A percentile compares a stretch with the other conserved stretches of the same genome.
phyloP scores from a whole-genome alignment of 345 rosid genomes.

The Arabidopsis suecica region DNA sequence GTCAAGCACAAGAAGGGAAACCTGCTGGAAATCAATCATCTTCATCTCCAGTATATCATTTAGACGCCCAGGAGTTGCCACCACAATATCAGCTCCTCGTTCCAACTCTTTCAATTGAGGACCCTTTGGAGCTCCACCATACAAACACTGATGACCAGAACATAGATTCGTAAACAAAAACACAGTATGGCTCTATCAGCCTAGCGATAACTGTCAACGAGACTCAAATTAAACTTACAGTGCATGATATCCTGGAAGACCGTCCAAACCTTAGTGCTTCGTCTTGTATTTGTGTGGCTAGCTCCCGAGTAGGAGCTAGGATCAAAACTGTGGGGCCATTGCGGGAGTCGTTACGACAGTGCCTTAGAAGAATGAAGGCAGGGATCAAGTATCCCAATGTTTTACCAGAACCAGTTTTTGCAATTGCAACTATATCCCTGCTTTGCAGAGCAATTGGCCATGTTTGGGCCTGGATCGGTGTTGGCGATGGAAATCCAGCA shows the following conservation, averaged over 20 bases:
- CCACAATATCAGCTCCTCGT: constrained; percentile 95
- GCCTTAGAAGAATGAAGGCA: constrained; percentile 82
- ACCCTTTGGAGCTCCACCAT: constrained; percentile 97
- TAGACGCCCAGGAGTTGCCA: constrained; percentile 98
- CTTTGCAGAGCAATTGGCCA: constrained; percentile 96
- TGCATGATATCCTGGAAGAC: constrained; percentile 85
- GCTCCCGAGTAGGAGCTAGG: constrained; percentile 95
- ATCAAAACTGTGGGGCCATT: constrained; percentile 91
- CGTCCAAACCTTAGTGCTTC: constrained; percentile 87
- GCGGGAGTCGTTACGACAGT: constrained; percentile 66
- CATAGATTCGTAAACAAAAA: constrained; percentile 26
- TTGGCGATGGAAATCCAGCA: constrained; percentile 90
- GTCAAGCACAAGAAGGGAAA: constrained; percentile 92
- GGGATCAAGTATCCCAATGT: constrained; percentile 96
- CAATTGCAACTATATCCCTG: constrained; percentile 95
- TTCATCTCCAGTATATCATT: constrained; percentile 93
- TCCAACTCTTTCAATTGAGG: constrained; percentile 84
- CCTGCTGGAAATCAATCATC: constrained; percentile 77
- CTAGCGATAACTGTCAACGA: constrained; percentile 9
- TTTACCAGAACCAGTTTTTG: constrained; percentile 99
- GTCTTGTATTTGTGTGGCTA: constrained; percentile 96
- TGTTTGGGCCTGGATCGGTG: constrained; percentile 99
- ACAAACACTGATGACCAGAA: constrained; percentile 72
- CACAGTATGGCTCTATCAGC: neutral
- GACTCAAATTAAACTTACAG: constrained; percentile 57